Base-by-base conservation (phyloP, 2,329 filamentous ascomycete genomes). In the Aspergillus japonicus region DNA sequence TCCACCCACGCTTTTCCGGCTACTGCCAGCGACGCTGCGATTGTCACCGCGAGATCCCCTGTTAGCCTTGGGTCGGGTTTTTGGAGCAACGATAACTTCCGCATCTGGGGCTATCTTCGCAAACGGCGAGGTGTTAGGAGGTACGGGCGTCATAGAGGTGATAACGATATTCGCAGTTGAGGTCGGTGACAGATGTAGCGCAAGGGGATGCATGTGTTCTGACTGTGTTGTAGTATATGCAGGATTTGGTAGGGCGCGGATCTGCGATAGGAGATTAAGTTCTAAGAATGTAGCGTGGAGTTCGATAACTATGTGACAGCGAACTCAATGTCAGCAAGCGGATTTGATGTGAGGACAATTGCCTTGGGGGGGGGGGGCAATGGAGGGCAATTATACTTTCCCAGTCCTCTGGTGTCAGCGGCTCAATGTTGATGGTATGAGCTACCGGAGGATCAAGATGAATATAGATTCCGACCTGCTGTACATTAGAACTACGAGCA, bases 1-100 rank as follows among this genome's bases (percentile, higher is more conserved):
- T 8, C 88, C 84, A 11, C 82, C 81, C 31, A 76, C 84, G 71
- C 91, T 94, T 69, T 88, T 92, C 66, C 89, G 88, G 49, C 91
- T 91, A 2, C 89, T 89, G 68, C 90, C 92, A 0, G 88, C 84
- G 8, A 93, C 89, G 71, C 93, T 97, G 60, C 89, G 84, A 70
- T 85, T 92, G 66, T 96, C 92, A 42, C 87, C 85, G n/a, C 81
- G 85, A 31, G 79, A 77, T 60, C 78, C 83, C 58, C 88, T 85
- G 3, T 86, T 81, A 35, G 83, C 79, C 73, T 91, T 92, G 47
- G 89, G 83, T 57, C 94, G 86, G 26, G 89, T 89, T 78, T 99
- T 99, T 0, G 95, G 95, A 3, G 95, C 95, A 61, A 99, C 95
- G 65, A 98, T 96, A 53, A 99, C 93, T 77, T 99, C 95, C 23